Percentiles rank a stretch among this genome's conserved stretches.
phyloP scores from a whole-genome alignment of 2,329 filamentous ascomycete species.

The Cytospora chrysosperma region DNA sequence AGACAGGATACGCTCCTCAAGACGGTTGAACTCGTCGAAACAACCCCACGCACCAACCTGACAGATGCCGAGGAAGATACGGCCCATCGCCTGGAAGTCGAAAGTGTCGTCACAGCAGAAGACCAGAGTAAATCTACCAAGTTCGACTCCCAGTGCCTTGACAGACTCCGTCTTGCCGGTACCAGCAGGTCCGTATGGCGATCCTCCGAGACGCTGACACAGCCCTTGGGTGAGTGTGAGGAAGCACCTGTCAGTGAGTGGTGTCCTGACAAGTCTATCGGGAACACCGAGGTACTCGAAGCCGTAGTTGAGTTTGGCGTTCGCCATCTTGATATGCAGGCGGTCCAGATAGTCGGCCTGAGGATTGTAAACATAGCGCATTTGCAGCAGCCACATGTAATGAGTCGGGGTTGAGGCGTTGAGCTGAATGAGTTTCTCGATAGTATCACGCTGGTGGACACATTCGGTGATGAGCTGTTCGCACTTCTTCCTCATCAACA shows the following conservation, averaged over 20 bases:
- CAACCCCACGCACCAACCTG: slow-evolving; percentile 99
- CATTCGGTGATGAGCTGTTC: slow-evolving; percentile 99
- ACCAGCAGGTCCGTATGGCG: slow-evolving; percentile 94
- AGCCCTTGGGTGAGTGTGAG: slow-evolving; percentile 94
- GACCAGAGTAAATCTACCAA: slow-evolving; percentile 95
- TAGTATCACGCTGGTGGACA: slow-evolving; percentile 92
- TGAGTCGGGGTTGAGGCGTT: slow-evolving; percentile 75
- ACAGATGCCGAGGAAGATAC: slow-evolving; percentile 98
- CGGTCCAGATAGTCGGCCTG: slow-evolving; percentile 81
- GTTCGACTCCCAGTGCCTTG: slow-evolving; percentile 92
- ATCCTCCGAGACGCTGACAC: slow-evolving; percentile 91
- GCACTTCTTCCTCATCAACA: slow-evolving; percentile 90
- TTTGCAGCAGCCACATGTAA: slow-evolving; percentile 91
- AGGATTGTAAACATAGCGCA: slow-evolving; percentile 88
- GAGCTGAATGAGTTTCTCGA: slow-evolving; percentile 77
- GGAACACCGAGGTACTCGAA: slow-evolving; percentile 98
- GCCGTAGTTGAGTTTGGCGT: slow-evolving; percentile 90
- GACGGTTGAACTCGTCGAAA: slow-evolving; percentile 99
- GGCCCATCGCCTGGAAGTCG: slow-evolving; percentile 99
- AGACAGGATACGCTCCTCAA: slow-evolving; percentile 95
- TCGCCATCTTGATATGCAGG: slow-evolving; percentile 92
- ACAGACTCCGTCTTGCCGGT: slow-evolving; percentile 99
- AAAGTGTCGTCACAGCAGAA: slow-evolving; percentile 99
- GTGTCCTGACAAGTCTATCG: slow-evolving; percentile 92
- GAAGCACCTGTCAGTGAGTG: slow-evolving; percentile 97